These are phyloP conservation scores for Paraglomus occultum DNA, from an alignment of 192 early-diverging fungal species.

Conservation along the genomic window DNA sequence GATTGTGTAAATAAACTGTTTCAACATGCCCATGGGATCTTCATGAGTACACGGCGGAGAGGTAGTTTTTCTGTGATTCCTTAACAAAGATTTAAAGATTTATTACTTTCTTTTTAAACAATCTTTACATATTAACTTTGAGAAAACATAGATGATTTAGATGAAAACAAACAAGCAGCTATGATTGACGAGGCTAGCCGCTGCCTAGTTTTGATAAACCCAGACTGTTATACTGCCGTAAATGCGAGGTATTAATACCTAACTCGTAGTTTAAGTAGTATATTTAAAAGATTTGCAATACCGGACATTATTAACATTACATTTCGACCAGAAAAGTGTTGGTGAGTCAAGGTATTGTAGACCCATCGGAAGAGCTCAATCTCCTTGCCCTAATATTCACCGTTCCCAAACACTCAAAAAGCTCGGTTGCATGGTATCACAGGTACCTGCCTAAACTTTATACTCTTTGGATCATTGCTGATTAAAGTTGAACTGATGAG, in stretches of 20 bases:
- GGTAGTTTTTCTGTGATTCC: too few species aligned
- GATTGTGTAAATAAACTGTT: slow-evolving; percentile 6
- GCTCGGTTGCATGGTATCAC: slow-evolving; percentile 51
- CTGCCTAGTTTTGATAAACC: slow-evolving; percentile 46
- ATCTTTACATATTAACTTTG: too few species aligned
- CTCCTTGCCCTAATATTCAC: slow-evolving; percentile 49
- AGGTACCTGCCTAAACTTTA: slow-evolving; percentile 25
- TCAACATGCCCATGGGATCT: slow-evolving; percentile 19
- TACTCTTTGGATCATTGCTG: not conserved
- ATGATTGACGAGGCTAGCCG: slow-evolving; percentile 31
- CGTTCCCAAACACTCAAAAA: slow-evolving; percentile 49
- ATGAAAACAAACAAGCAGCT: not conserved
- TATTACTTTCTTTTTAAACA: too few species aligned
- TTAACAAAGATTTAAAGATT: not conserved
- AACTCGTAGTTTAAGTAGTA: not conserved
- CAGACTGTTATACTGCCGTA: slow-evolving; percentile 50
- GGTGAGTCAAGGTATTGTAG: slow-evolving; percentile 30
- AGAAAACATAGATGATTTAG: not conserved
- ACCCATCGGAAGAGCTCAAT: slow-evolving; percentile 38
- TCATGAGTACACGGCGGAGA: not conserved
- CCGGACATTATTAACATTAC: not conserved
- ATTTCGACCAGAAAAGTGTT: slow-evolving; percentile 40
- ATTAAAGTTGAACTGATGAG: not conserved
- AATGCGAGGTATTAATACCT: slow-evolving; percentile 40
- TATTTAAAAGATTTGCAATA: not conserved